phyloP scores from a whole-genome alignment of 192 early-diverging fungal species.

The Mortierella claussenii region DNA sequence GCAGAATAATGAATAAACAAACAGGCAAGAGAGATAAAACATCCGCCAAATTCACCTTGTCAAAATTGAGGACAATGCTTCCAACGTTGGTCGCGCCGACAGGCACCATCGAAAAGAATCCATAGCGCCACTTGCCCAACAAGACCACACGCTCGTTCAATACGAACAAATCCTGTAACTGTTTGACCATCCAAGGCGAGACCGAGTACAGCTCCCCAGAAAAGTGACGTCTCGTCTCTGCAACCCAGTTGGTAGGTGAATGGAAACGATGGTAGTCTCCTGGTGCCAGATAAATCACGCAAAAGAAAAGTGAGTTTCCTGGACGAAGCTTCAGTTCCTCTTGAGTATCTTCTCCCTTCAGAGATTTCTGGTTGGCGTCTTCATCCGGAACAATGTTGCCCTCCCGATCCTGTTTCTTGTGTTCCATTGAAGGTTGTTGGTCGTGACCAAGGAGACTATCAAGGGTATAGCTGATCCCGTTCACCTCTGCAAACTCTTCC shows the following conservation, averaged over 20 bases:
- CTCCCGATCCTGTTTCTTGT: constrained; percentile 51
- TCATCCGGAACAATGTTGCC: constrained; percentile 49
- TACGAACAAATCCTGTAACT: constrained; percentile 91
- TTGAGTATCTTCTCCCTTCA: not conserved
- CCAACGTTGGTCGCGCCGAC: constrained; percentile 99
- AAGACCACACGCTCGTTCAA: constrained; percentile 97
- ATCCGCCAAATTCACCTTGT: constrained; percentile 79
- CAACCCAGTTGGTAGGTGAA: constrained; percentile 95
- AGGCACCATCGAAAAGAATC: constrained; percentile 96
- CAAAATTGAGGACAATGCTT: constrained; percentile 94
- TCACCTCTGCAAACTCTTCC: constrained; percentile 88
- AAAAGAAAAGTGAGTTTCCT: constrained; percentile 86
- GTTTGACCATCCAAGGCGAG: constrained; percentile 88
- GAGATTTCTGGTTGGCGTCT: constrained; percentile 35
- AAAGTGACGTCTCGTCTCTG: constrained; percentile 90
- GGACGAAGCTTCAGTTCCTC: constrained; percentile 19
- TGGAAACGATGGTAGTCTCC: constrained; percentile 99
- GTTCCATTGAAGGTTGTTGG: constrained; percentile 34
- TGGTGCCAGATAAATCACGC: constrained; percentile 96
- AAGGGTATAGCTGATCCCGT: constrained; percentile 86
- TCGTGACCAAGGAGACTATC: constrained; percentile 75
- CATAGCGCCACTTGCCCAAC: constrained; percentile 91
- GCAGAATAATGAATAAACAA: not conserved
- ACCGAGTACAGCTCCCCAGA: constrained; percentile 94
- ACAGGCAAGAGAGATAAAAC: not conserved